phyloP scores from a whole-genome alignment of 1,139 yeast species.

The Trichomonascaceae sp. region DNA sequence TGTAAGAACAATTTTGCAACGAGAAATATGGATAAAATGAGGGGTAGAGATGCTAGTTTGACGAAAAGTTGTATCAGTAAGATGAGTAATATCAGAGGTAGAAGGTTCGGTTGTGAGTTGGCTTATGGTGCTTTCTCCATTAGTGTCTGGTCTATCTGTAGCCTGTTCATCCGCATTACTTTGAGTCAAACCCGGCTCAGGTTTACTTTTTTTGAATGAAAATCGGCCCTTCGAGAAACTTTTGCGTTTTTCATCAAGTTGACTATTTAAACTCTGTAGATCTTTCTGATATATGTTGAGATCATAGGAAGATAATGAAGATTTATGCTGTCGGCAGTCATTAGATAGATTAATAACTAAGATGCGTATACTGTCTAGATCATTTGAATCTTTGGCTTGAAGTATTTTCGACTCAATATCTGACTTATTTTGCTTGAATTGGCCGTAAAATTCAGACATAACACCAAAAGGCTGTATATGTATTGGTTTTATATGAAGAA shows the following conservation, averaged over 20 bases:
- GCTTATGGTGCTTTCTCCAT: no score
- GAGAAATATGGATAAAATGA: neutral
- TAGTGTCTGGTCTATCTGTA: neutral
- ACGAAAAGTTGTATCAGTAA: neutral
- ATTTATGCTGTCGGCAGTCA: conserved; percentile 17
- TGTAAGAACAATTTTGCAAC: neutral
- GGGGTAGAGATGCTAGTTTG: neutral
- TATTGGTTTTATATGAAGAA: neutral
- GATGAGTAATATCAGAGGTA: neutral
- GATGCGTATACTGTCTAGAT: conserved; percentile 12
- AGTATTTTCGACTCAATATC: conserved; percentile 19
- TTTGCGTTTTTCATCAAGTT: conserved; percentile 8
- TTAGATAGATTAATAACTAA: conserved; percentile 14
- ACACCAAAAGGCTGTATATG: neutral
- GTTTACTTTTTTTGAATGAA: conserved; percentile 1
- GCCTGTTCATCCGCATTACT: neutral
- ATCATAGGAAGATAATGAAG: conserved; percentile 20
- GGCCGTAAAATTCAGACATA: conserved; percentile 11
- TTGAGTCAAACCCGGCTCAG: neutral
- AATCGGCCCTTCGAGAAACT: conserved; percentile 1
- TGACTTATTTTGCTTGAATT: conserved; percentile 14
- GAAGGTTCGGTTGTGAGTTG: neutral
- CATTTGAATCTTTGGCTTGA: conserved; percentile 9
- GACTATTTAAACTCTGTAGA: conserved; percentile 12
- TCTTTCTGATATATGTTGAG: conserved; percentile 19